Percentiles rank a stretch among this genome's conserved stretches.
These are phyloP conservation scores for Pythium chondricola DNA, from an alignment of 352 stramenopile species.

Conservation along the genomic window DNA sequence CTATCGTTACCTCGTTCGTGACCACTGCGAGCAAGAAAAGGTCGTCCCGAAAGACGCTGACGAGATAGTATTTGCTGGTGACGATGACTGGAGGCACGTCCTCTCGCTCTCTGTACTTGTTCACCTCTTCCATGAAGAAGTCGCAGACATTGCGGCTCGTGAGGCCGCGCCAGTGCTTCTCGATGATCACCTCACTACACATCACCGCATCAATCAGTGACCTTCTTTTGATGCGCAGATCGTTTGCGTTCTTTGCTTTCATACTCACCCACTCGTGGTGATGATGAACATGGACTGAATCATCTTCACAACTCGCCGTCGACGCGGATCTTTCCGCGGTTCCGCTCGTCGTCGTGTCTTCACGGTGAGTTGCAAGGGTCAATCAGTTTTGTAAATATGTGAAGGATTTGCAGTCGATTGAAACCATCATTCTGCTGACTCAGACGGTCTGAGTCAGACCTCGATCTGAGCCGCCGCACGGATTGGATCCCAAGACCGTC, in stretches of 20 bases:
- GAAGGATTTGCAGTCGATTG: too few relatives aligned
- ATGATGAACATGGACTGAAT: conserved; percentile 98
- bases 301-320: conserved; percentile 44
- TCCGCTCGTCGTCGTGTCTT: too few relatives aligned
- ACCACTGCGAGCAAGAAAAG: conserved; percentile 94
- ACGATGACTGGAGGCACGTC: conserved; percentile 87
- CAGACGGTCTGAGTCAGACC: too few relatives aligned
- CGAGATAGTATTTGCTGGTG: conserved; percentile 86
- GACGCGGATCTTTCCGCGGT: conserved; percentile 18
- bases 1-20: conserved; percentile 92
- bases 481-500: too few relatives aligned
- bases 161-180: conserved; percentile 97
- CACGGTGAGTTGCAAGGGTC: too few relatives aligned
- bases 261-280: conserved; percentile 86
- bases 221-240: not conserved
- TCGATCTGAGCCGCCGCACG: too few relatives aligned
- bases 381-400: too few relatives aligned
- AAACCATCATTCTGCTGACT: too few relatives aligned
- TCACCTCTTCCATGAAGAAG: conserved; percentile 97
- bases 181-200: conserved; percentile 94
- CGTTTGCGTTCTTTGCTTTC: too few relatives aligned
- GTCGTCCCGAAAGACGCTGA: conserved; percentile 92
- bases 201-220: not conserved
- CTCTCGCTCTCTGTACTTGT: conserved; percentile 85
- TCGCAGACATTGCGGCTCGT: conserved; percentile 95